Evolutionary conservation across 1,139 yeast genomes (phyloP), one percentile per base, ranked within the genome.

Genomic region (Yamadazyma friedrichii): DNA sequence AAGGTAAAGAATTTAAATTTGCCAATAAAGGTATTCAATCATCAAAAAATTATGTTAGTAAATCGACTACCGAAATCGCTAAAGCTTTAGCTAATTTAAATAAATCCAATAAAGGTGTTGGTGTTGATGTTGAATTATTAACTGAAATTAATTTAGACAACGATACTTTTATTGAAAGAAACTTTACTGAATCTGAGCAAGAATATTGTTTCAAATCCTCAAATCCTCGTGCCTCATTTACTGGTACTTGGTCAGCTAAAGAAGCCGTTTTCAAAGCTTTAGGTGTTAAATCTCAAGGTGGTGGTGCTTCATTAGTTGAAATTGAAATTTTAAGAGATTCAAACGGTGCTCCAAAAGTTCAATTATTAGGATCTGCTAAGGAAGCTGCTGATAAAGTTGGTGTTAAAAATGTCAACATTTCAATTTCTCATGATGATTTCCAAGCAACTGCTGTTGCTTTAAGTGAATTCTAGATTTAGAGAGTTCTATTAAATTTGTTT

Each of bases 241-340:
- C 98, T 29, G 99, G 99, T 41, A 86, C 95, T 38, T 93, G 99
- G 99, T 88, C 96, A 34, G 98, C 98, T 41, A 93, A 93, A 71
- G 99, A 93, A 70, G 98, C 99, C 31, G 97, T 89, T 33, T 93
- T 93, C 82, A 93, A 93, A 74, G 88, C 96, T 15, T 76, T 93
- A 57, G 93, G 95, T 48, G 95, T 88, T 48, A 78, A 80, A 58
- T 84, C 95, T 35, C 79, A 83, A 63, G 99, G 99, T 48, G 97
- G 91, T 15, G 98, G 98, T 49, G 98, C 98, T 41, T 75, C 95
- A 37, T 76, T 93, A 70, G 78, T 78, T 63, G 96, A 89, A 49
- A 93, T 93, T 65, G 98, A 91, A 70, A 87, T 93, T 56, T 56
- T 72, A 17, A 84, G 95, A 56, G 86, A 81, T 52, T 53, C 74